Conservation (phyloP, 2,329 filamentous ascomycete species). For the Colletotrichum truncatum region DNA sequence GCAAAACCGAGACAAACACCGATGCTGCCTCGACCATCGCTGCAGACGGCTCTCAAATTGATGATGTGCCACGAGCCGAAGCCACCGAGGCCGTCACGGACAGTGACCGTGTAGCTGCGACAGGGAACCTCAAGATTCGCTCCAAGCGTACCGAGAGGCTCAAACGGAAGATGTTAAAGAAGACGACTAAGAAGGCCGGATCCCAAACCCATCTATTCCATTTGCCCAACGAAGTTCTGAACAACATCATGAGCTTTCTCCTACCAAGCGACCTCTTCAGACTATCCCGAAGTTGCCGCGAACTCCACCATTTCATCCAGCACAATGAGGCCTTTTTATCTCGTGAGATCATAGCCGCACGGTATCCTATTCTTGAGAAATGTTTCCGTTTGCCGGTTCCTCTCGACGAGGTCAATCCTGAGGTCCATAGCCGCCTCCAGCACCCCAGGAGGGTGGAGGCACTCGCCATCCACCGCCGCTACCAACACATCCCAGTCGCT, state of each 20-base stretch:
- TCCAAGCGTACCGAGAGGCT: conserved; percentile 29
- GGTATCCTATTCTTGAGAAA: conserved; percentile 59
- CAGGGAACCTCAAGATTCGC: conserved; percentile 15
- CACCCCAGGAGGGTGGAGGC: conserved; percentile 51
- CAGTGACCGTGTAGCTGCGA: conserved; percentile 17
- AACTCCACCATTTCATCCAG: conserved; percentile 52
- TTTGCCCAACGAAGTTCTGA: conserved; percentile 62
- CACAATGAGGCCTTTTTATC: conserved; percentile 54
- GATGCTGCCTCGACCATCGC: neutral
- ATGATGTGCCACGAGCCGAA: neutral
- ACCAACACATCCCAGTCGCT: conserved; percentile 59
- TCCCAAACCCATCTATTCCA: conserved; percentile 47
- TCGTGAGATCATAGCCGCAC: conserved; percentile 49
- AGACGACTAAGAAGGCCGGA: neutral
- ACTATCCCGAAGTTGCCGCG: conserved; percentile 51
- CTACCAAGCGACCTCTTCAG: conserved; percentile 60
- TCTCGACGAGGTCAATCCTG: conserved; percentile 48
- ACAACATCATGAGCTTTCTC: conserved; percentile 56
- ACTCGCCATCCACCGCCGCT: conserved; percentile 57
- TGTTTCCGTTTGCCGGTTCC: conserved; percentile 61
- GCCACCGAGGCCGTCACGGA: conserved; percentile 18
- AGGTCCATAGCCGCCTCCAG: conserved; percentile 48
- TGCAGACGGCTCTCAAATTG: neutral
- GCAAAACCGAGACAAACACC: neutral
- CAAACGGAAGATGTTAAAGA: conserved; percentile 24